Base-by-base conservation (phyloP, 345 rosid species). In the Isatis tinctoria region DNA sequence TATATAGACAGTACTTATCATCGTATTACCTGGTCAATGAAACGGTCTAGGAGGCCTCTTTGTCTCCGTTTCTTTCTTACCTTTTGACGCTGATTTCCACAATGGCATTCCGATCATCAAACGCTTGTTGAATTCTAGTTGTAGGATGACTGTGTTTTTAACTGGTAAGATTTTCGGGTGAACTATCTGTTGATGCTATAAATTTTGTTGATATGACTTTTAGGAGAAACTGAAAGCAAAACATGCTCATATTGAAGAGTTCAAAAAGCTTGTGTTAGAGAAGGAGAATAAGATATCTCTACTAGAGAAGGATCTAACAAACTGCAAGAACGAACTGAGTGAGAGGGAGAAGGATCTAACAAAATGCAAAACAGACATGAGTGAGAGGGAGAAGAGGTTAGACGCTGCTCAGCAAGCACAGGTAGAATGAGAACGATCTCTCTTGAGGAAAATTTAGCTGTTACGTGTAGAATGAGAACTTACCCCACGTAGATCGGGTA, bases 241-340 rank as follows among this genome's bases (percentile, higher is more conserved):
- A 81, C 93, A 88, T 64, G 70, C 80, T 69, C 86, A 88, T 80
- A 80, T 85, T 14, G 91, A 87, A 65, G 97, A 85, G 48, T 49
- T 73, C 16, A 81, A 78, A 74, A 79, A 65, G 36, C 79, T 78
- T 72, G 63, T 87, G 67, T 73, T 83, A 16, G 82, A 79, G 73
- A 87, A 82, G 80, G 88, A 85, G 74, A 90, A 83, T 49, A 84
- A 79, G 56, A 69, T 95, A 72, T 77, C 80, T 0, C 81, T 75
- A 72, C 69, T 90, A 84, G 96, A 92, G 86, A 86, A 80, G 78
- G 91, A 90, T 68, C 83, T 95, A 78, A 76, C 86, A 66, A 87
- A 79, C 78, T 75, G 83, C 81, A 84, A 80, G 78, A 64, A 66
- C 49, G 97, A 86, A 60, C 79, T 91, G 79, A 82, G 71, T 69